A percentile compares a stretch with the other conserved stretches of the same genome.
phyloP scores from a whole-genome alignment of 495 filamentous ascomycete species.

The Penicillium goetzii region DNA sequence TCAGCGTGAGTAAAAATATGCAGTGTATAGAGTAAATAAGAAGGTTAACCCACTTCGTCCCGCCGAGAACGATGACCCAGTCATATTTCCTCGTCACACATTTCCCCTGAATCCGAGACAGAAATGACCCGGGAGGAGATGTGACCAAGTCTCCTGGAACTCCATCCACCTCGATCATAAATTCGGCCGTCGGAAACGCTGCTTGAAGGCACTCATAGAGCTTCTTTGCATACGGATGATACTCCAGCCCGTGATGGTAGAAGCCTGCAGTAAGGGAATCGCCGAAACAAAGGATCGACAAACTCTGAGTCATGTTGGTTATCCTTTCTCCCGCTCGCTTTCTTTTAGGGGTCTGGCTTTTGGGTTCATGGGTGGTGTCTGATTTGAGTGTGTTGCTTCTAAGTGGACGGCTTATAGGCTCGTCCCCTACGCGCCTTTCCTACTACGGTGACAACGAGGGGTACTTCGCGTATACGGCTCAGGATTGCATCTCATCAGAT shows the following conservation, averaged over 20 bases:
- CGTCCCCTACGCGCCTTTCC: no score
- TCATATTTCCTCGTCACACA: slow-evolving; percentile 42
- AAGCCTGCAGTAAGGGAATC: slow-evolving; percentile 65
- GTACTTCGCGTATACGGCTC: no score
- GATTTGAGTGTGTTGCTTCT: no score
- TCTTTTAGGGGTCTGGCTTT: no score
- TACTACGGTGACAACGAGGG: no score
- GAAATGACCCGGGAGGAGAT: slow-evolving; percentile 44
- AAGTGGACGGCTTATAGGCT: no score
- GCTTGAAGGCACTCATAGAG: slow-evolving; percentile 30
- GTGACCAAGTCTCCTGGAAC: slow-evolving; percentile 55
- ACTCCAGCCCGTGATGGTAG: slow-evolving; percentile 44
- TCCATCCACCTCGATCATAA: slow-evolving; percentile 46
- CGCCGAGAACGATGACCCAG: slow-evolving; percentile 55
- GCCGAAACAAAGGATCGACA: slow-evolving; percentile 64
- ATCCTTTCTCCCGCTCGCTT: no score
- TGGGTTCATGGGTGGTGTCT: no score
- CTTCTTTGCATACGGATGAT: slow-evolving; percentile 55
- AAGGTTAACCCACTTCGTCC: slow-evolving; percentile 55
- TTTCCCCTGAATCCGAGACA: slow-evolving; percentile 46
- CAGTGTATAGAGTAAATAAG: background rate
- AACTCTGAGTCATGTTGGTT: no score
- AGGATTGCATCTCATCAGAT: background rate
- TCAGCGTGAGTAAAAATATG: slow-evolving; percentile 5
- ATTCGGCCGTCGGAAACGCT: slow-evolving; percentile 15